Conservation (phyloP, 176 grass and related monocot species). For the Canna indica region DNA sequence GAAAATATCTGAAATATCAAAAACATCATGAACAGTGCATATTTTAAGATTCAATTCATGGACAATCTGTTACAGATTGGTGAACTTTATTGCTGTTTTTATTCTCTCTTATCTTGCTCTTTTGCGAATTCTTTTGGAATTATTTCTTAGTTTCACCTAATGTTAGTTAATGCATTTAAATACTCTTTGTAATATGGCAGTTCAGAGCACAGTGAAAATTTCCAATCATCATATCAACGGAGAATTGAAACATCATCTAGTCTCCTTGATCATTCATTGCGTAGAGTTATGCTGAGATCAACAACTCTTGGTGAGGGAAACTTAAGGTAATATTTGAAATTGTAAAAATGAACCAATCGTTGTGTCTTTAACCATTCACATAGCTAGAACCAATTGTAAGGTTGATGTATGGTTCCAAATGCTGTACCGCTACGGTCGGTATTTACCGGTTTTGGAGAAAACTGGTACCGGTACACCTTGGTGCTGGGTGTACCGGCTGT, state of each 20-base stretch:
- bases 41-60: too few relatives aligned
- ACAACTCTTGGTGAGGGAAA: slow-evolving; percentile 61
- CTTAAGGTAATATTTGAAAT: slow-evolving; percentile 32
- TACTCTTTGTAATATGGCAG: slow-evolving; percentile 31
- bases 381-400: not conserved
- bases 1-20: too few relatives aligned
- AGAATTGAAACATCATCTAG: slow-evolving; percentile 25
- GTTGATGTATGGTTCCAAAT: too few relatives aligned
- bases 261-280: slow-evolving; percentile 38
- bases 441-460: too few relatives aligned
- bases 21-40: too few relatives aligned
- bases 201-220: slow-evolving; percentile 66
- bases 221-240: slow-evolving; percentile 39
- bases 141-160: slow-evolving; percentile 3
- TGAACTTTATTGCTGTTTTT: not conserved
- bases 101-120: not conserved
- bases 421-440: too few relatives aligned
- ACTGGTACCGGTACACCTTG: too few relatives aligned
- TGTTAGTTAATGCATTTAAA: not conserved
- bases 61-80: not conserved
- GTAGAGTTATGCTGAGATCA: slow-evolving; percentile 68
- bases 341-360: not conserved
- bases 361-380: not conserved
- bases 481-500: too few relatives aligned
- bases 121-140: not conserved